Conservation (phyloP, 305 asterid species). For the Striga hermonthica region DNA sequence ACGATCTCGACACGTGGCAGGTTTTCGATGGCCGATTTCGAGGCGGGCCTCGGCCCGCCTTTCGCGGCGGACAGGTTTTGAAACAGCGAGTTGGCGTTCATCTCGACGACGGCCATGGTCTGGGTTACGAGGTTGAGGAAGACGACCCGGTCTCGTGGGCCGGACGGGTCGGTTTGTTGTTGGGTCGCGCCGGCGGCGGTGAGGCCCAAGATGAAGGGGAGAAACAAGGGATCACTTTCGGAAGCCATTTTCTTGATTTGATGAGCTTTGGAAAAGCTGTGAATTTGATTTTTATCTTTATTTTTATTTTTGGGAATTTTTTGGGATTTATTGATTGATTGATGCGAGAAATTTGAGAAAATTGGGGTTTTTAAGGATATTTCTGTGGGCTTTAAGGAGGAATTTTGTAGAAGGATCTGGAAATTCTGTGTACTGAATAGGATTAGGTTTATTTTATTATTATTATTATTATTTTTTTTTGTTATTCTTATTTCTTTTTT, state of each 20-base stretch:
- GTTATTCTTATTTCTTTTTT: no score
- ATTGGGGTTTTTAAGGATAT: no score
- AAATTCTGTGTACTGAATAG: no score
- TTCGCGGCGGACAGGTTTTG: slow-evolving; percentile 30
- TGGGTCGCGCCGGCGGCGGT: slow-evolving; percentile 5
- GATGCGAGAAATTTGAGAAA: no score
- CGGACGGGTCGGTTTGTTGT: slow-evolving; percentile 17
- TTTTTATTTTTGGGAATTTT: no score
- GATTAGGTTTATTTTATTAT: no score
- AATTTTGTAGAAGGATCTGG: no score
- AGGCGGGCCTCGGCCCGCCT: slow-evolving; percentile 48
- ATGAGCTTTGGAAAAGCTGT: no score
- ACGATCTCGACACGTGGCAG: slow-evolving; percentile 38
- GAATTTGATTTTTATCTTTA: no score
- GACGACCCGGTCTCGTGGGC: slow-evolving; percentile 35
- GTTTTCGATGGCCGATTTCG: slow-evolving; percentile 55
- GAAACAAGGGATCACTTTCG: slow-evolving; percentile 23
- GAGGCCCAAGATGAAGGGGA: slow-evolving; percentile 40
- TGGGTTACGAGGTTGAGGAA: slow-evolving; percentile 44
- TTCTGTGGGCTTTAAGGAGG: no score
- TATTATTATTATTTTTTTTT: no score
- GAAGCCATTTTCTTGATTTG: slow-evolving; percentile 31
- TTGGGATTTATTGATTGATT: no score
- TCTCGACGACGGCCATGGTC: slow-evolving; percentile 42
- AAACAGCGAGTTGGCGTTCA: slow-evolving; percentile 22